Evolutionary conservation across 768 basidiomycete species (phyloP).

Genomic region (Mrakia hoshinonis): DNA sequence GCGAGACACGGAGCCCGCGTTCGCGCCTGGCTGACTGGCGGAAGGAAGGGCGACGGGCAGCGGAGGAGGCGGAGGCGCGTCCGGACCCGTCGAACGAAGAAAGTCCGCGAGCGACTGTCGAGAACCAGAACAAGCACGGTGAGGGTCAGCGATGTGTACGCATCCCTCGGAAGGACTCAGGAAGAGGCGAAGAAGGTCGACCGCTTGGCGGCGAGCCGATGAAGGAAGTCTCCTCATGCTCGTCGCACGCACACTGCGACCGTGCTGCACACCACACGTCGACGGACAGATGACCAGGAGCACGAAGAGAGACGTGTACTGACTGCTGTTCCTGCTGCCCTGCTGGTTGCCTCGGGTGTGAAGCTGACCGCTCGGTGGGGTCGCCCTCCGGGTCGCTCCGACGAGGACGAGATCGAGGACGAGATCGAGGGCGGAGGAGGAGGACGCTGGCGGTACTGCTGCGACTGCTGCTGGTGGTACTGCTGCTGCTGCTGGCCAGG

Average conservation of each 20-base stretch:
- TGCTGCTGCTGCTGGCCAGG: too few relatives aligned
- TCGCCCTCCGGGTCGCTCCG: too few relatives aligned
- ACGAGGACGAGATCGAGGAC: too few relatives aligned
- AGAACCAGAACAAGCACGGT: background rate
- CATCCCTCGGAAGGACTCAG: too few relatives aligned
- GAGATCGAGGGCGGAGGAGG: too few relatives aligned
- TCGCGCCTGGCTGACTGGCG: background rate
- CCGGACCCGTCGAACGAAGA: background rate
- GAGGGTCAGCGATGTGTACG: background rate
- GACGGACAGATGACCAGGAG: background rate
- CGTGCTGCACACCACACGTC: background rate
- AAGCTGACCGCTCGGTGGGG: too few relatives aligned
- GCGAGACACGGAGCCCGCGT: background rate
- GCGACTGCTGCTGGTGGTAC: too few relatives aligned
- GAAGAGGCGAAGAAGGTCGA: background rate
- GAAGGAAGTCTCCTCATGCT: background rate
- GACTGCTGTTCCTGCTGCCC: too few relatives aligned
- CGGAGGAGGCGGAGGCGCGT: background rate
- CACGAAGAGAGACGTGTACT: background rate
- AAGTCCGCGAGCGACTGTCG: slow-evolving; percentile 5
- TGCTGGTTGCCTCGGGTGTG: too few relatives aligned
- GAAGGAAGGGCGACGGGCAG: background rate
- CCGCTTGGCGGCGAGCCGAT: background rate
- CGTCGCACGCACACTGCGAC: background rate
- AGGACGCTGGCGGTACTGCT: too few relatives aligned